Evolutionary conservation across 2,329 filamentous ascomycete genomes (phyloP), one percentile per base, ranked within the genome.

Genomic region (Plenodomus lindquistii): DNA sequence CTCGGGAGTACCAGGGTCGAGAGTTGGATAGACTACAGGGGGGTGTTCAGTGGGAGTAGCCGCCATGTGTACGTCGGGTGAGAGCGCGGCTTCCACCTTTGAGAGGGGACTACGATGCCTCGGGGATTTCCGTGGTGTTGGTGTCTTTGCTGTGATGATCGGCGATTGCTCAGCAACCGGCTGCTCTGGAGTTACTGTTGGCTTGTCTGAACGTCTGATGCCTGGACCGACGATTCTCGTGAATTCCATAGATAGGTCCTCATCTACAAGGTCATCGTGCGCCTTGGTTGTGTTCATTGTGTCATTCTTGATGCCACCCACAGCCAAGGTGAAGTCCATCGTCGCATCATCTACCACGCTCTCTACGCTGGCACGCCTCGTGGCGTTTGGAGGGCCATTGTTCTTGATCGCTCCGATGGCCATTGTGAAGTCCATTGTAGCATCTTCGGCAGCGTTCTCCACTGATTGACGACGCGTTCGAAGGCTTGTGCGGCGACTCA

Each of bases 211-310:
- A 27, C 56, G 59, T 48, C 64, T 71, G 46, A 79, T 77, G 29
- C 74, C 75, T 8, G 65, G 62, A 4, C 76, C 78, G 37, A 80
- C 63, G 7, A 76, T 74, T n/a, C 74, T 73, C 1, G 78, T 80
- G 24, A 80, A 71, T 43, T 80, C 78, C 78, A 80, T 80, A n/a
- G 77, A 77, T 20, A 80, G 73, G 67, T 75, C 80, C 68, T 57
- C 63, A 11, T 60, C 68, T 43, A 50, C 46, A 16, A 59, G 59
- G 18, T 39, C 50, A 1, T 53, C 52, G 18, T 58, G 46, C 6
- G 36, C 41, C 19, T 57, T 47, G 3, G 37, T 17, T 9, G 42
- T 41, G 8, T 48, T 40, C 13, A 42, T 42, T 27, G 46, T 42
- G 6, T 44, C 47, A 20, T 54, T 47, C 49, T 69, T 68, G 43